These are phyloP conservation scores for Phytophthora kernoviae DNA, from an alignment of 352 stramenopile species.

Conservation along the genomic window DNA sequence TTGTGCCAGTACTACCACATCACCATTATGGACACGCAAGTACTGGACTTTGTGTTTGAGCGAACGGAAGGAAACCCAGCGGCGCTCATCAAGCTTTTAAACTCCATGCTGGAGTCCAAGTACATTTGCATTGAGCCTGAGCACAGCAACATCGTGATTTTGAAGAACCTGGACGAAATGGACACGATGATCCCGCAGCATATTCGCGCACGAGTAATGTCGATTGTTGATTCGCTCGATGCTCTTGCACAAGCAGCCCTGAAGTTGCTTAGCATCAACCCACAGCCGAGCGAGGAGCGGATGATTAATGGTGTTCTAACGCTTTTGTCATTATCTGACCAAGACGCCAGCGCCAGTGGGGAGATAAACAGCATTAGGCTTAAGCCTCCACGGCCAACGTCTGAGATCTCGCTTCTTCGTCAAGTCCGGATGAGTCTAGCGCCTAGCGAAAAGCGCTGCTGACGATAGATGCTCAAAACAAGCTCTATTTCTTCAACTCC, in stretches of 20 bases:
- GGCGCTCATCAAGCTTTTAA: constrained; percentile 70
- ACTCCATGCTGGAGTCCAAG: constrained; percentile 70
- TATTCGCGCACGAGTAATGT: constrained; percentile 74
- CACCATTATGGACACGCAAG: constrained; percentile 80
- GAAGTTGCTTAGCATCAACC: constrained; percentile 71
- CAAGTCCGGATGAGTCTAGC: constrained; percentile 66
- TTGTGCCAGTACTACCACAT: constrained; percentile 81
- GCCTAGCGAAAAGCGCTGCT: constrained; percentile 66
- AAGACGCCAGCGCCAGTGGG: constrained; percentile 40
- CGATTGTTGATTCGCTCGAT: constrained; percentile 60
- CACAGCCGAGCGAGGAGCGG: constrained; percentile 61
- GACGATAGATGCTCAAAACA: constrained; percentile 52
- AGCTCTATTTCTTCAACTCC: constrained; percentile 69
- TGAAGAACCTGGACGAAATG: constrained; percentile 75
- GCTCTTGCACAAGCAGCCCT: constrained; percentile 62
- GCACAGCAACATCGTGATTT: constrained; percentile 59
- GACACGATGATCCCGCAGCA: constrained; percentile 78
- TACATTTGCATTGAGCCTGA: constrained; percentile 60
- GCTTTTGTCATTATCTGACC: constrained; percentile 42
- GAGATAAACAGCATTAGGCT: constrained; percentile 35
- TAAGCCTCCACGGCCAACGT: constrained; percentile 45
- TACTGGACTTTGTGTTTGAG: constrained; percentile 75
- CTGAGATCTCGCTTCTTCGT: constrained; percentile 42
- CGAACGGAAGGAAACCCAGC: constrained; percentile 71
- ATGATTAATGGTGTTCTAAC: constrained; percentile 63